A percentile compares a stretch with the other conserved stretches of the same genome.
Conservation (phyloP, 2,329 filamentous ascomycete genomes). For the Xylariaceae sp. region DNA sequence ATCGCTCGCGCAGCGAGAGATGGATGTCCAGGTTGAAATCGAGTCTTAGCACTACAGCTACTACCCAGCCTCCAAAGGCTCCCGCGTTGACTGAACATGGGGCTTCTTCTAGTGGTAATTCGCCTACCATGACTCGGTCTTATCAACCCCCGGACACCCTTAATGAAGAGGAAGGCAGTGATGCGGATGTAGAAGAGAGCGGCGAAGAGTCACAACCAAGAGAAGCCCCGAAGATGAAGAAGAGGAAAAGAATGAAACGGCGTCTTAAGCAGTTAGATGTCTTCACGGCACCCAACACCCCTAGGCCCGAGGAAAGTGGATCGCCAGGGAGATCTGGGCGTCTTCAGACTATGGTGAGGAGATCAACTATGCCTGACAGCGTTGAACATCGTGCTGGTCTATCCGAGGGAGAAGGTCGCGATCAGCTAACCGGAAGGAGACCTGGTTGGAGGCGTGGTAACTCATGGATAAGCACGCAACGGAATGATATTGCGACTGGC, state of each 20-base stretch:
- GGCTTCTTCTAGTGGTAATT: constrained; percentile 50
- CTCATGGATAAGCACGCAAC: constrained; percentile 60
- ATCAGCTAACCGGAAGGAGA: constrained; percentile 60
- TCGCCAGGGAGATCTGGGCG: constrained; percentile 50
- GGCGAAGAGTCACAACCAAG: constrained; percentile 71
- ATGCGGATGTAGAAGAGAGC: constrained; percentile 85
- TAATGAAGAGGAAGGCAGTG: constrained; percentile 65
- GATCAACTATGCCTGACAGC: constrained; percentile 69
- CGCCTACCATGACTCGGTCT: constrained; percentile 57
- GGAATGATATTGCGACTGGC: constrained; percentile 54
- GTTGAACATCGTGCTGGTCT: constrained; percentile 66
- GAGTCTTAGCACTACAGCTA: constrained; percentile 66
- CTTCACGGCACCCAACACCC: constrained; percentile 71
- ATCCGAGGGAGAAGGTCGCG: constrained; percentile 77
- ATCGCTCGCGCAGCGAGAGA: constrained; percentile 65
- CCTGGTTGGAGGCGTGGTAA: constrained; percentile 64
- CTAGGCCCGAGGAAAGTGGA: constrained; percentile 51
- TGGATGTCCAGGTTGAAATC: constrained; percentile 78
- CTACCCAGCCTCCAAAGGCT: constrained; percentile 53
- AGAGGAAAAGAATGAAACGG: constrained; percentile 67
- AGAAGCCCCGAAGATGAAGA: constrained; percentile 59
- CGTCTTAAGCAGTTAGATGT: constrained; percentile 59
- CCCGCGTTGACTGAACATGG: constrained; percentile 44
- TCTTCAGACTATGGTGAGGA: constrained; percentile 63
- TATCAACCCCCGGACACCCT: constrained; percentile 52